phyloP scores from a whole-genome alignment of 129 eudicot genomes.

The sunflower (Helianthus annuus) region DNA sequence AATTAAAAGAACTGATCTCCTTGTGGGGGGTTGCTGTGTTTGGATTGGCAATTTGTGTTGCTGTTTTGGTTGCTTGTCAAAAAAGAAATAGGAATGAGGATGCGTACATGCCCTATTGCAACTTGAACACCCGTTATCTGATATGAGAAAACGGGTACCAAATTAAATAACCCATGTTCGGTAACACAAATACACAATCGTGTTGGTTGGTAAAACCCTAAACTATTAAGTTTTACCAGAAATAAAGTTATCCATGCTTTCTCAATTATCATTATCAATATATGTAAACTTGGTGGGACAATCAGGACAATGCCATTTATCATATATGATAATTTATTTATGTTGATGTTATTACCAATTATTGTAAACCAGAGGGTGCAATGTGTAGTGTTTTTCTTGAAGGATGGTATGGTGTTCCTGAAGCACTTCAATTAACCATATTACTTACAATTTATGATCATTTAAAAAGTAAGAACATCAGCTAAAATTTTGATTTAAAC shows the following conservation, averaged over 20 bases:
- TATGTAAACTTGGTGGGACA: too few species aligned
- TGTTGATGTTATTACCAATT: too few species aligned
- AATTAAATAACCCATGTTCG: not conserved
- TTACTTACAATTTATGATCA: too few species aligned
- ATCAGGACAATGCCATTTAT: too few species aligned
- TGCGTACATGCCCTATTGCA: constrained; percentile 31
- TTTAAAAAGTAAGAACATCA: too few species aligned
- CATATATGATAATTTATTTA: too few species aligned
- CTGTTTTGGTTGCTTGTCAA: constrained; percentile 25
- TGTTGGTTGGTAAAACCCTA: not conserved
- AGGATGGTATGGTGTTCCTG: too few species aligned
- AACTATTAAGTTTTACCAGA: not conserved
- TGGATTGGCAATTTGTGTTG: constrained; percentile 40
- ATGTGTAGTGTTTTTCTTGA: too few species aligned
- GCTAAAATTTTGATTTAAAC: too few species aligned
- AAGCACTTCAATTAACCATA: too few species aligned
- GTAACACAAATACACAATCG: not conserved
- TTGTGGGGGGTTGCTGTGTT: constrained; percentile 38
- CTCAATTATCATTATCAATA: not conserved
- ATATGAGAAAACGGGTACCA: not conserved
- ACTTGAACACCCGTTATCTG: constrained; percentile 18
- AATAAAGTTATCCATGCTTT: not conserved
- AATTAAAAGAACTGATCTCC: constrained; percentile 9
- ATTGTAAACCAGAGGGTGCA: too few species aligned
- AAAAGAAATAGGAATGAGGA: constrained; percentile 23